Base-by-base conservation (phyloP, 179 eudicot genomes). In the Beta macrorhiza region DNA sequence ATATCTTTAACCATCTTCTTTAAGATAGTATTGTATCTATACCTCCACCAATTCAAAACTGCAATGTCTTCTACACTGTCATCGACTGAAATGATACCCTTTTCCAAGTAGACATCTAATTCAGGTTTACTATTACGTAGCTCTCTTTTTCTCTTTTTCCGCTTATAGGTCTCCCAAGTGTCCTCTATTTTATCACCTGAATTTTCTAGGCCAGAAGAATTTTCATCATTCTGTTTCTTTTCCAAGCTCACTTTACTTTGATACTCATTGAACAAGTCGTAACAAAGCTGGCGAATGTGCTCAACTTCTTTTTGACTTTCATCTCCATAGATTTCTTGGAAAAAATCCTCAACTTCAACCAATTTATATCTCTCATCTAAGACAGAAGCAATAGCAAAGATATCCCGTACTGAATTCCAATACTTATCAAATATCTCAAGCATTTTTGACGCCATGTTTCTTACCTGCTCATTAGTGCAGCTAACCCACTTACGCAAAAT, bases 201-300 rank as follows among this genome's bases (percentile, higher is more conserved):
- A 16, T 53, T 44, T 51, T 32, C 12, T 19, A 12, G 37, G 65
- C 56, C 14, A 44, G 79, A 65, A 37, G n/a, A 14, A 52, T 64
- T 64, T 17, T 57, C 45, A 25, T 10, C 32, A 9, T 22, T 37
- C 10, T 49, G 42, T 52, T 11, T 70, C 79, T 75, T 52, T 53
- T 80, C 63, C n/a, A 10, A 32, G 62, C 45, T 67, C 51, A 3
- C 17, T 67, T 51, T 65, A 67, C 45, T 25, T 63, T 74, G 61
- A 64, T 80, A 80, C 67, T 80, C 83, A 45, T 80, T 13, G 32
- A 80, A 80, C 75, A 81, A 44, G 56, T 74, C 75, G 22, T 44
- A 53, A 56, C 52, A 81, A 1, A 81, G 6, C 59, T 55, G 74
- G 25, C 67, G 74, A 42, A 75, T 65, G 65, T 37, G n/a, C 14